phyloP scores from a whole-genome alignment of 768 basidiomycete genomes.

The Xerocomus spinulosus region DNA sequence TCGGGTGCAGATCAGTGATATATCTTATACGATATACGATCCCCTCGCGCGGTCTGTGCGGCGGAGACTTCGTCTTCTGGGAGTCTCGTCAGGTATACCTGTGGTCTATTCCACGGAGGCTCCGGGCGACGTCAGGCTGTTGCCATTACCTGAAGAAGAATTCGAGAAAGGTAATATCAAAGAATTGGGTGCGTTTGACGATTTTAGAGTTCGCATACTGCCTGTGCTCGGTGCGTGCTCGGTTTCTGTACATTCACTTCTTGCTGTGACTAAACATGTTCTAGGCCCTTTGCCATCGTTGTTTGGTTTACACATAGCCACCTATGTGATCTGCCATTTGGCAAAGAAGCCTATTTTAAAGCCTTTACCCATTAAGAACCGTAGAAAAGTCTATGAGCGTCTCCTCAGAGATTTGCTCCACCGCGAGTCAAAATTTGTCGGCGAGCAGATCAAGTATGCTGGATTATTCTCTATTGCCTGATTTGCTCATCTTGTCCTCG shows the following conservation, averaged over 20 bases:
- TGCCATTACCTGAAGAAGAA: constrained; percentile 90
- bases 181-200: constrained; percentile 85
- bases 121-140: constrained; percentile 78
- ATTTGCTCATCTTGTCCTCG: not conserved
- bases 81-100: constrained; percentile 65
- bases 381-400: constrained; percentile 78
- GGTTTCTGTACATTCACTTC: not conserved
- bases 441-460: constrained; percentile 56
- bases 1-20: constrained; percentile 91
- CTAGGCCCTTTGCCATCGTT: constrained; percentile 70
- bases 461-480: not conserved
- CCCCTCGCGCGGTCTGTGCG: constrained; percentile 91
- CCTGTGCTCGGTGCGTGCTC: constrained; percentile 72
- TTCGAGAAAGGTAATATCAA: constrained; percentile 85
- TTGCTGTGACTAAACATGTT: not conserved
- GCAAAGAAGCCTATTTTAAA: constrained; percentile 80
- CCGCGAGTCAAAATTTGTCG: constrained; percentile 67
- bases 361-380: constrained; percentile 80
- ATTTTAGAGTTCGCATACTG: constrained; percentile 89
- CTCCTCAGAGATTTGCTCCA: constrained; percentile 72
- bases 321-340: constrained; percentile 82
- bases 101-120: constrained; percentile 97
- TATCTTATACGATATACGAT: constrained; percentile 89
- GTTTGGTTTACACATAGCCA: constrained; percentile 87
- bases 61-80: constrained; percentile 59